phyloP scores from a whole-genome alignment of 129 eudicot species.

The Escallonia rubra region DNA sequence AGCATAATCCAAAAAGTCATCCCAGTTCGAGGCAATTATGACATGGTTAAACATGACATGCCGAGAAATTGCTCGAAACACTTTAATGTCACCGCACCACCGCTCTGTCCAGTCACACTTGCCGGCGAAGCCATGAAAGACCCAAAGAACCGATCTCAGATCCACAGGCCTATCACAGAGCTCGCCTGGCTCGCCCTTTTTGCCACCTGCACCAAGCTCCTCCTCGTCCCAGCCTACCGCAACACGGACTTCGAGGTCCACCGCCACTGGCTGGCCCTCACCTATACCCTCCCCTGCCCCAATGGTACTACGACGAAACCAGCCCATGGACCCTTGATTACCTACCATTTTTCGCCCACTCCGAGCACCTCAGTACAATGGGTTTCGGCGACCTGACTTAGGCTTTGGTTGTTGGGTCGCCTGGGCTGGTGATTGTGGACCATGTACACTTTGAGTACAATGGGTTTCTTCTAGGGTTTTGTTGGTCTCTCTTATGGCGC shows the following conservation, averaged over 20 bases:
- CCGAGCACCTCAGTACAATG: constrained; percentile 47
- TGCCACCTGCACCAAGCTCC: no score
- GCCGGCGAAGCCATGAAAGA: no score
- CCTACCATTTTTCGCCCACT: constrained; percentile 85
- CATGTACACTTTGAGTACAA: constrained; percentile 95
- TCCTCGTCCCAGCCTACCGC: constrained; percentile 78
- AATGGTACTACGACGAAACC: constrained; percentile 73
- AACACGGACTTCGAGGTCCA: constrained; percentile 96
- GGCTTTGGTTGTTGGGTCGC: constrained; percentile 78
- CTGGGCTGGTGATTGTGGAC: constrained; percentile 76
- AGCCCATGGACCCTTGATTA: constrained; percentile 91
- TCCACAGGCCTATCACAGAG: no score
- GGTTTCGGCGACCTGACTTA: constrained; percentile 50
- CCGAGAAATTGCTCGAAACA: no score
- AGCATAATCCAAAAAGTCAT: no score
- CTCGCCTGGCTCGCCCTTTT: no score
- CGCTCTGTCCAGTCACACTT: no score
- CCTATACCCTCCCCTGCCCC: constrained; percentile 68
- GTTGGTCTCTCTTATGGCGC: constrained; percentile 44
- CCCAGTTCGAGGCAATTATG: no score
- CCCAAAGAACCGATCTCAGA: no score
- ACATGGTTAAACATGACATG: no score
- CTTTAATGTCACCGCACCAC: no score
- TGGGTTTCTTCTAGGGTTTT: constrained; percentile 79
- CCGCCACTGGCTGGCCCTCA: constrained; percentile 86